Conservation (phyloP, 495 filamentous ascomycete species). For the Xylaria scruposa region DNA sequence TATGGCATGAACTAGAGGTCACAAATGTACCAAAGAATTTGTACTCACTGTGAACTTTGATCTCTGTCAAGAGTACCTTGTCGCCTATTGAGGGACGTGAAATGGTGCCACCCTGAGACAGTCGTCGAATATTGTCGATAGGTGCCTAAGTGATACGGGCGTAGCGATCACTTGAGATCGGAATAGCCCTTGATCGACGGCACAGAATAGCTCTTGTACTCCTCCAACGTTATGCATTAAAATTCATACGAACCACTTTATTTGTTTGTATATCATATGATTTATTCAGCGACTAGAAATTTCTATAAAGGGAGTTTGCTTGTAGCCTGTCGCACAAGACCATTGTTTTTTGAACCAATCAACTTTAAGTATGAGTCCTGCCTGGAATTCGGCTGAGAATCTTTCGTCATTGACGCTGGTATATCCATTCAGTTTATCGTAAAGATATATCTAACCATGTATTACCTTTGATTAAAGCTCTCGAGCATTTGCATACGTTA, state of each 20-base stretch:
- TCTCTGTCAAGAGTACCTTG: not conserved
- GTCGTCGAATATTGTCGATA: not conserved
- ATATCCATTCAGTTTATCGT: not conserved
- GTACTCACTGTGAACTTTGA: not conserved
- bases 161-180: not conserved
- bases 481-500: not conserved
- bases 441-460: not conserved
- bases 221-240: not conserved
- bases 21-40: not conserved
- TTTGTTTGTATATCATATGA: not conserved
- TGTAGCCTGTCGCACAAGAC: not conserved
- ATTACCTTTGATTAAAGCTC: not conserved
- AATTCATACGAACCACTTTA: too few relatives aligned
- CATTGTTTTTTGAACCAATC: not conserved
- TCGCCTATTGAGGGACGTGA: not conserved
- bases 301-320: not conserved
- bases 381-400: not conserved
- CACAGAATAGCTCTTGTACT: not conserved
- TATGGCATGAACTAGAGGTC: not conserved
- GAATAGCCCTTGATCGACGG: not conserved
- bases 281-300: not conserved
- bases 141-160: not conserved
- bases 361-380: not conserved
- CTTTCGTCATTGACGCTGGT: not conserved
- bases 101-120: not conserved